Conservation (phyloP, 106 monocot species). For the Chionographis japonica region DNA sequence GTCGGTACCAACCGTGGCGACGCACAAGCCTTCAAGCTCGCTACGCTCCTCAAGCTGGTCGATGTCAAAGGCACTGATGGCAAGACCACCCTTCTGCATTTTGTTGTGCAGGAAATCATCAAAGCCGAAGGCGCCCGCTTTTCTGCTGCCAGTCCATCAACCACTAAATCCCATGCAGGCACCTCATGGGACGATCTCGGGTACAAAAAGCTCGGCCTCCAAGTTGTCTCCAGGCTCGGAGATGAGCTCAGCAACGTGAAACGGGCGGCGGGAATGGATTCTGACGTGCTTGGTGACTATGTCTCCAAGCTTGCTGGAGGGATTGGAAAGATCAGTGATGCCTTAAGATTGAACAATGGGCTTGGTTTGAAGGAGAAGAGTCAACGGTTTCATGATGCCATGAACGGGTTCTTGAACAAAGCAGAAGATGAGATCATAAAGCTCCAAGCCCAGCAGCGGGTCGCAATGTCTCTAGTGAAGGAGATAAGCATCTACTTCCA, state of each 20-base stretch:
- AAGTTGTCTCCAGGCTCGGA: conserved; percentile 31
- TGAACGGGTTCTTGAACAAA: conserved; percentile 26
- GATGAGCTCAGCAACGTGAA: conserved; percentile 37
- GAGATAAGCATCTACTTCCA: conserved; percentile 44
- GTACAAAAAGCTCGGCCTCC: conserved; percentile 26
- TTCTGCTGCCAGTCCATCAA: background rate
- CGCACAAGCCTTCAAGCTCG: conserved; percentile 47
- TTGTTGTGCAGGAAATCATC: conserved; percentile 48
- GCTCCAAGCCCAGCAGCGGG: conserved; percentile 14
- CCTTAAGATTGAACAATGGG: conserved; percentile 8
- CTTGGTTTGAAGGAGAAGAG: background rate
- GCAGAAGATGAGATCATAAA: conserved; percentile 29
- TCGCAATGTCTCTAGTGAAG: conserved; percentile 15
- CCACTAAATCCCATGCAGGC: background rate
- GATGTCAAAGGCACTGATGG: conserved; percentile 51
- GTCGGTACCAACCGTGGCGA: conserved; percentile 40
- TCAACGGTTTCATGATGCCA: conserved; percentile 19
- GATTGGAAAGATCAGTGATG: conserved; percentile 22
- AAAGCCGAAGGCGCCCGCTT: conserved; percentile 29
- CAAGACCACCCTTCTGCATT: conserved; percentile 49
- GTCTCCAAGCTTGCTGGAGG: conserved; percentile 23
- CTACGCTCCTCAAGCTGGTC: conserved; percentile 44
- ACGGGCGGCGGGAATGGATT: conserved; percentile 44
- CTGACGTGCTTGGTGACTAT: conserved; percentile 22
- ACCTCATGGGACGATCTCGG: conserved; percentile 20